Conservation (phyloP, 2,329 filamentous ascomycete species). For the Talaromyces atroroseus region DNA sequence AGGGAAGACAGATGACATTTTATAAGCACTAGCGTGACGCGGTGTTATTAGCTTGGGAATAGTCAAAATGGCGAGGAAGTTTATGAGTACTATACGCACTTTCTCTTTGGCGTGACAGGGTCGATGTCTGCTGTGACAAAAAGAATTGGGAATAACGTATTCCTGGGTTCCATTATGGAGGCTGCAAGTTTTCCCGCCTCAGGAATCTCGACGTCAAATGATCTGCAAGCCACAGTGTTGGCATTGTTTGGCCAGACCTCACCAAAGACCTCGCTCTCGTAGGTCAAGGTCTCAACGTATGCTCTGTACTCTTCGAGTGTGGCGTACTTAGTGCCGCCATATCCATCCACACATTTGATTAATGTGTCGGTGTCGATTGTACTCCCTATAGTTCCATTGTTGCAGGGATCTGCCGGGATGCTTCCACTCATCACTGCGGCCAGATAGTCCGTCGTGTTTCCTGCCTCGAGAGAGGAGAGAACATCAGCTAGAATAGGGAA, state of each 20-base stretch:
- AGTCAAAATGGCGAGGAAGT: background rate
- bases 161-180: slow-evolving; percentile 20
- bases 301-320: slow-evolving; percentile 9
- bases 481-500: slow-evolving; percentile 14
- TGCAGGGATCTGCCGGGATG: slow-evolving; percentile 13
- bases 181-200: slow-evolving; percentile 15
- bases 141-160: slow-evolving; percentile 49
- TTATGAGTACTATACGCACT: slow-evolving; percentile 15
- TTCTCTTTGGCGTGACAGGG: slow-evolving; percentile 53
- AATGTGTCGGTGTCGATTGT: slow-evolving; percentile 9
- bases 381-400: slow-evolving; percentile 8
- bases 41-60: background rate
- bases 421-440: background rate
- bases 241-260: slow-evolving; percentile 17
- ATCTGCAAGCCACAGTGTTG: background rate
- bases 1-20: slow-evolving; percentile 38
- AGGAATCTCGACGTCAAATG: background rate
- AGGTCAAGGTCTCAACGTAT: slow-evolving; percentile 9
- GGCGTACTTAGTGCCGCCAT: slow-evolving; percentile 3
- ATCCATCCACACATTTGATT: slow-evolving; percentile 15
- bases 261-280: slow-evolving; percentile 15
- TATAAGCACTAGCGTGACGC: slow-evolving; percentile 23
- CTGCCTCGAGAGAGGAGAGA: slow-evolving; percentile 13
- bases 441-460: slow-evolving; percentile 13
- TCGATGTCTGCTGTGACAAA: slow-evolving; percentile 55